Evolutionary conservation across 306 rosid genomes (phyloP), one percentile per base, ranked within the genome.

Genomic region (Cicer cuneatum): DNA sequence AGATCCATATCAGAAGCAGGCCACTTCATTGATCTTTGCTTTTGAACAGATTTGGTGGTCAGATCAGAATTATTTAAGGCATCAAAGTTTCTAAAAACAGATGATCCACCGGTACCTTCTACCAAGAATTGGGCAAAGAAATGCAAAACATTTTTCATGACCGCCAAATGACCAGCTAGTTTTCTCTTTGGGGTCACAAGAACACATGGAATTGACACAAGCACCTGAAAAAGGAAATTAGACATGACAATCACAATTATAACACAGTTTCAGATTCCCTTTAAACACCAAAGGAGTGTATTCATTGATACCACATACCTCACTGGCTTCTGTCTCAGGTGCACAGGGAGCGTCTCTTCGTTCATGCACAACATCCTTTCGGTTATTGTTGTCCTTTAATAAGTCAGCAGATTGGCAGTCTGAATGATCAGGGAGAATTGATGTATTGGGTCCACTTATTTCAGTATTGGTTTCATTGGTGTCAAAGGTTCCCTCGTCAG

Each of bases 61-160:
- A 76, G 71, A 82, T 90, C 93, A 45, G 87, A 85, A 87, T 67
- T 87, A 80, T 73, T 81, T 53, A 86, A 78, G 73, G 86, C 85
- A 69, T 83, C 84, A 56, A 91, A 94, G 83, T 90, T 86, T 79
- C 74, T 88, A 78, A 94, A 94, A 72, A 89, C 90, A 41, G 97
- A 90, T 73, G 95, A 89, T 69, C 98, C 97, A 29, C 95, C 97
- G 71, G 93, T 91, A 73, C 98, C 97, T 82, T 94, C 97, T 67
- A 94, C 98, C 87, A 90, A 61, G 78, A 90, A 88, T 70, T 90
- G 93, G 58, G 96, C 94, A 76, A 83, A 94, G 72, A 94, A 94
- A 87, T 90, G 98, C 93, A 94, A 78, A 72, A 85, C 91, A 76
- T 87, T 86, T 81, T 94, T 94, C 97, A 83, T 91, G 82, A 94